A percentile compares a stretch with the other conserved stretches of the same genome.
Evolutionary conservation across 345 rosid species (phyloP).

Genomic region (Hibiscus trionum): DNA sequence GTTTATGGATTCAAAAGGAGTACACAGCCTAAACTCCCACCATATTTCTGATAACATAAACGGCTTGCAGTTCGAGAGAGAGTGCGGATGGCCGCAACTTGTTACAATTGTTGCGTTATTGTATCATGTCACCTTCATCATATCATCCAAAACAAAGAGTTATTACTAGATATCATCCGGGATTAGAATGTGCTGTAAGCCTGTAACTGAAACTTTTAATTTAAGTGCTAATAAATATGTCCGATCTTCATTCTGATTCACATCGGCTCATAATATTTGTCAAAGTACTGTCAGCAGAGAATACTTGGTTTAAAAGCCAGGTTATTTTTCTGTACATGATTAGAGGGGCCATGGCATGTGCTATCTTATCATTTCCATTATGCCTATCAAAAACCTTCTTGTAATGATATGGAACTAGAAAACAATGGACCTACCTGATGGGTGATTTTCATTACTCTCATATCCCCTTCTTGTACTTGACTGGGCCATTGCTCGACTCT

Average conservation of each 20-base stretch:
- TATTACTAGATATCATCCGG: background rate
- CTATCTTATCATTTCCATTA: background rate
- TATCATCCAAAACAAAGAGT: conserved; percentile 3
- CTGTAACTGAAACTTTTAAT: background rate
- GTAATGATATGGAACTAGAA: background rate
- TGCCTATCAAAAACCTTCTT: background rate
- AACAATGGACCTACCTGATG: conserved; percentile 32
- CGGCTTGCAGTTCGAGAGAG: conserved; percentile 2
- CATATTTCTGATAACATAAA: background rate
- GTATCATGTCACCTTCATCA: conserved; percentile 17
- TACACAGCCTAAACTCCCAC: background rate
- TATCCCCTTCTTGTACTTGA: conserved; percentile 44
- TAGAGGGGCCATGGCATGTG: background rate
- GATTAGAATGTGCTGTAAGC: background rate
- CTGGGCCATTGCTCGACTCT: conserved; percentile 46
- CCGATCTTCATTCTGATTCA: background rate
- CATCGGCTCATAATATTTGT: background rate
- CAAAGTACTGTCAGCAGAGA: background rate
- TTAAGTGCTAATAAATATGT: background rate
- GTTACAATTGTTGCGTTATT: background rate
- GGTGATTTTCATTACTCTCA: conserved; percentile 38
- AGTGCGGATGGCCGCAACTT: background rate
- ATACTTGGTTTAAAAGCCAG: background rate
- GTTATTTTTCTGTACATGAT: background rate
- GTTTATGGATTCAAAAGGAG: background rate